A percentile compares a stretch with the other conserved stretches of the same genome.
Conservation (phyloP, 2,329 filamentous ascomycete genomes). For the Scedosporium dehoogii region DNA sequence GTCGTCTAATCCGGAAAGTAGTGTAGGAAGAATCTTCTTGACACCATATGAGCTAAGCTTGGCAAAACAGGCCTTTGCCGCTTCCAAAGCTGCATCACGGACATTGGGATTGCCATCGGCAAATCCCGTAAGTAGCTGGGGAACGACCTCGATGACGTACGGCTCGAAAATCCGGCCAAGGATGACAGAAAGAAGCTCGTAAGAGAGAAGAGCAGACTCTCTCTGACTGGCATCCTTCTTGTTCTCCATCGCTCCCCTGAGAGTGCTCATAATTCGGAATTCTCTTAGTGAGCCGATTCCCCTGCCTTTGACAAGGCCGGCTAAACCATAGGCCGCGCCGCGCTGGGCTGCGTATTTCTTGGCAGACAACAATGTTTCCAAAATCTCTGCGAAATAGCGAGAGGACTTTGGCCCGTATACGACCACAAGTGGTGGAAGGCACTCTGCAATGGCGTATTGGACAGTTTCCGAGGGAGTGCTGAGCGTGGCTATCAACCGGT, state of each 20-base stretch:
- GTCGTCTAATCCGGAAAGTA: constrained; percentile 87
- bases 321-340: constrained; percentile 89
- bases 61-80: constrained; percentile 88
- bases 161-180: constrained; percentile 88
- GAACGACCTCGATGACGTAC: constrained; percentile 91
- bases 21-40: constrained; percentile 82
- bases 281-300: constrained; percentile 76
- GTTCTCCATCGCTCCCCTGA: constrained; percentile 80
- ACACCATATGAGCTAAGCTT: constrained; percentile 93
- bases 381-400: constrained; percentile 69
- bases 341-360: constrained; percentile 90
- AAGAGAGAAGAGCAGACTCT: constrained; percentile 80
- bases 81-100: constrained; percentile 83
- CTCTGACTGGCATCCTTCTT: constrained; percentile 87
- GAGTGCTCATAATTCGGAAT: constrained; percentile 72
- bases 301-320: constrained; percentile 79
- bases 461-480: constrained; percentile 94
- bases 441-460: constrained; percentile 92
- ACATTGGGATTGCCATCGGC: constrained; percentile 84
- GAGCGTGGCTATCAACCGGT: constrained; percentile 74
- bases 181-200: constrained; percentile 79
- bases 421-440: constrained; percentile 80
- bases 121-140: constrained; percentile 79
- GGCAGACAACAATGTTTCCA: constrained; percentile 72
- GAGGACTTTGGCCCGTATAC: constrained; percentile 62